Conservation (phyloP, 2,329 filamentous ascomycete species). For the Cladosporium halotolerans region DNA sequence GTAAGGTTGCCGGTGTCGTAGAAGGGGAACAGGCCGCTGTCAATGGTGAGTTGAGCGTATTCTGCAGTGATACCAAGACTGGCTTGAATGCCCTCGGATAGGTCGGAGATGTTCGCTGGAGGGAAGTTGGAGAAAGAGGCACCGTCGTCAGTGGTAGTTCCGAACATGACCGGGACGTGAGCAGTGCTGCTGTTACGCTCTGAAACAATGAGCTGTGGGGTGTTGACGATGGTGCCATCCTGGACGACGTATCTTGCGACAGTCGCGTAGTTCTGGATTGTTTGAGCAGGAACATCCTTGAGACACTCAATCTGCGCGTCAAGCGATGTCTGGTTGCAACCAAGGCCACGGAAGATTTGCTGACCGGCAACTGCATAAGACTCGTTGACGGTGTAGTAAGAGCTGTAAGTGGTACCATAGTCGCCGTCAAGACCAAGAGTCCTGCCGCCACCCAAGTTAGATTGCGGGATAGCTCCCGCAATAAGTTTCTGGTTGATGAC, state of each 20-base stretch:
- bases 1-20: slow-evolving; percentile 45
- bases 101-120: slow-evolving; percentile 35
- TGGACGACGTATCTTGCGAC: slow-evolving; percentile 51
- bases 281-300: slow-evolving; percentile 39
- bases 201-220: slow-evolving; percentile 42
- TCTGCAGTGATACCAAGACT: slow-evolving; percentile 40
- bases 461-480: slow-evolving; percentile 44
- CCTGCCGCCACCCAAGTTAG: slow-evolving; percentile 52
- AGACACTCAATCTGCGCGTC: slow-evolving; percentile 50
- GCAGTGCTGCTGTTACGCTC: slow-evolving; percentile 40
- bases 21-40: slow-evolving; percentile 46
- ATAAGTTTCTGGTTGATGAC: slow-evolving; percentile 40
- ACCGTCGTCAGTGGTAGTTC: slow-evolving; percentile 50
- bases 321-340: slow-evolving; percentile 45
- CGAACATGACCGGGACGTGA: slow-evolving; percentile 52
- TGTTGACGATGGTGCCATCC: slow-evolving; percentile 51
- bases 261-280: slow-evolving; percentile 36
- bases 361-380: slow-evolving; percentile 45
- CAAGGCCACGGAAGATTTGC: slow-evolving; percentile 46
- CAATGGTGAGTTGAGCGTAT: slow-evolving; percentile 37
- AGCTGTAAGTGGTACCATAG: slow-evolving; percentile 53
- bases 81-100: slow-evolving; percentile 38
- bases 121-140: slow-evolving; percentile 49
- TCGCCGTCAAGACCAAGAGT: slow-evolving; percentile 50
- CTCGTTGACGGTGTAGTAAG: slow-evolving; percentile 52